phyloP scores from a whole-genome alignment of 805 yeast species.

The Wickerhamomyces hampshirensis region DNA sequence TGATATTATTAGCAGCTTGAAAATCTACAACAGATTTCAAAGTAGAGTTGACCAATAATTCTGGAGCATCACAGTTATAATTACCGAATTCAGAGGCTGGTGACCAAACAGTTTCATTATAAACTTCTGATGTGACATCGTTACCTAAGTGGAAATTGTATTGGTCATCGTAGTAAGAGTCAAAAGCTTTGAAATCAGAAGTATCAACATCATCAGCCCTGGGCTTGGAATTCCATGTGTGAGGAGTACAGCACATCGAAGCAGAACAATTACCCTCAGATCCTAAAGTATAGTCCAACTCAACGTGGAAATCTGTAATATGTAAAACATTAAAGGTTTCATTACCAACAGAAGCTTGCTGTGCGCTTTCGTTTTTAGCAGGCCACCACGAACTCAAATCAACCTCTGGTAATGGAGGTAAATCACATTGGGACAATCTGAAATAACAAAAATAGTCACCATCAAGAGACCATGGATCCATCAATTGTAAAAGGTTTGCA shows the following conservation, averaged over 20 bases:
- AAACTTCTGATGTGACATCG: constrained; percentile 19
- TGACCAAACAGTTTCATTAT: constrained; percentile 34
- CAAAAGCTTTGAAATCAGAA: constrained; percentile 25
- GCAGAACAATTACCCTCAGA: constrained; percentile 54
- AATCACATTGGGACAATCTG: constrained; percentile 42
- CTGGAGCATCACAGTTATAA: constrained; percentile 65
- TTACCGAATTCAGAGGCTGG: constrained; percentile 62
- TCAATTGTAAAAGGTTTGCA: constrained; percentile 43
- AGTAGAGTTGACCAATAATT: constrained; percentile 53
- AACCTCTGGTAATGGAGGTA: constrained; percentile 49
- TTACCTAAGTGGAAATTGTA: constrained; percentile 31
- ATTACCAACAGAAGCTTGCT: constrained; percentile 39
- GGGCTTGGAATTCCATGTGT: constrained; percentile 11
- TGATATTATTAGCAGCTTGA: constrained; percentile 27
- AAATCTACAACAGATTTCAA: constrained; percentile 38
- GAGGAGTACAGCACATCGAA: constrained; percentile 55
- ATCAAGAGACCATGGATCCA: constrained; percentile 49
- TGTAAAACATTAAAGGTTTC: constrained; percentile 58
- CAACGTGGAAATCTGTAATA: constrained; percentile 61
- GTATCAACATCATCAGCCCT: constrained; percentile 13
- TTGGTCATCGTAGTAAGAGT: constrained; percentile 27
- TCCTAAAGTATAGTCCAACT: constrained; percentile 49
- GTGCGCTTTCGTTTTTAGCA: constrained; percentile 35
- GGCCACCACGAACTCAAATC: constrained; percentile 43
- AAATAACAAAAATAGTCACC: constrained; percentile 61